A percentile compares a stretch with the other conserved stretches of the same genome.
Conservation (phyloP, 345 rosid species). For the Hibiscus tridactylites region DNA sequence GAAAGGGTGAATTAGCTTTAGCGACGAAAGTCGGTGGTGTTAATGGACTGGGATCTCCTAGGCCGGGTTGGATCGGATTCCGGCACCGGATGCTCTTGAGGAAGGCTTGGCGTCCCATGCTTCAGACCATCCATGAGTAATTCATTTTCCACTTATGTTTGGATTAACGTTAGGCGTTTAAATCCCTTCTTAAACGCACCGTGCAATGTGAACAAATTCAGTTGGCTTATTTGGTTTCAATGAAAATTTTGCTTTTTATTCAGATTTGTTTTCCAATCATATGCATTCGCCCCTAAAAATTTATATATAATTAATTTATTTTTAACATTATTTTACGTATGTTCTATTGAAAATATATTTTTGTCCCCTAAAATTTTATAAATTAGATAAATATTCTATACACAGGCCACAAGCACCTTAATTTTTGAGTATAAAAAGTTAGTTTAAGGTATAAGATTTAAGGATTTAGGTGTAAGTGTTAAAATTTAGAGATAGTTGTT, state of each 20-base stretch:
- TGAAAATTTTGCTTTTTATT: neutral
- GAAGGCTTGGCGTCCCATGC: conserved; percentile 80
- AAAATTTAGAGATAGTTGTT: no score
- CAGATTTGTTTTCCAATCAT: neutral
- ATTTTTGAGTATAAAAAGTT: no score
- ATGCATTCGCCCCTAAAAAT: no score
- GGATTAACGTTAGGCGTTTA: neutral
- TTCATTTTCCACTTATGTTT: neutral
- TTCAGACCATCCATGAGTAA: conserved; percentile 50
- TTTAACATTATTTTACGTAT: no score
- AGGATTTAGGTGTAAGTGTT: no score
- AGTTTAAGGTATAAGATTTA: no score
- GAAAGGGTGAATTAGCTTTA: conserved; percentile 19
- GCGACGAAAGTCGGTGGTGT: conserved; percentile 17
- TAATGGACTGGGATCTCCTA: conserved; percentile 25
- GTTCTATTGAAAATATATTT: no score
- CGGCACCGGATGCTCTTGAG: conserved; percentile 47
- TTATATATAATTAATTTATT: no score
- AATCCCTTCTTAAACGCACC: neutral
- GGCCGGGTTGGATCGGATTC: conserved; percentile 62
- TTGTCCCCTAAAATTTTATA: no score
- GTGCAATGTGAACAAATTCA: neutral
- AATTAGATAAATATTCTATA: no score
- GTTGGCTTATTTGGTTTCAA: neutral
- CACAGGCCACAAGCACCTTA: no score